phyloP scores from a whole-genome alignment of 306 rosid genomes.

The Malus orientalis region DNA sequence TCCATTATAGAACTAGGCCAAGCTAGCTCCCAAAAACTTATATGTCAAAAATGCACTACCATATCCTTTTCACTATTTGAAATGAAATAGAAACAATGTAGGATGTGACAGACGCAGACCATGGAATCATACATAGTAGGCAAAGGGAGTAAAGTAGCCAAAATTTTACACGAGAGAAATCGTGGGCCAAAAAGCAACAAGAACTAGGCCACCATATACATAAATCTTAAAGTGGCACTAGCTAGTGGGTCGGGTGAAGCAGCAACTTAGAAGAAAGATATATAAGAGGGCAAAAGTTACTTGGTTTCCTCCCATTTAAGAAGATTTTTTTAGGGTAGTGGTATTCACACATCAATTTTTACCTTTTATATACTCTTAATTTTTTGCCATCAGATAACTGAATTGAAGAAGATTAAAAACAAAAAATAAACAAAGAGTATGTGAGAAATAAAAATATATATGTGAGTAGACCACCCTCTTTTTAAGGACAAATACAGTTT shows the following conservation, averaged over 20 bases:
- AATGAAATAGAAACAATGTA: neutral
- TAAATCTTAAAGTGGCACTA: neutral
- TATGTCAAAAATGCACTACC: neutral
- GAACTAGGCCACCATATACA: neutral
- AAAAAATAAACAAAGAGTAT: too few relatives aligned
- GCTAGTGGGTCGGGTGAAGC: neutral
- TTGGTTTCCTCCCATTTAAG: too few relatives aligned
- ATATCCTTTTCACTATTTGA: neutral
- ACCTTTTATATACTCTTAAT: too few relatives aligned
- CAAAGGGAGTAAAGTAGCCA: neutral
- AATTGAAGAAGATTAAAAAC: too few relatives aligned
- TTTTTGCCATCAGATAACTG: too few relatives aligned
- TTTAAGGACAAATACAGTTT: neutral
- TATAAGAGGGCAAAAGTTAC: too few relatives aligned
- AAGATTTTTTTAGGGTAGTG: too few relatives aligned
- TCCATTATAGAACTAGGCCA: neutral
- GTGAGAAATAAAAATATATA: too few relatives aligned
- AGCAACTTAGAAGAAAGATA: neutral
- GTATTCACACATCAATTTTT: too few relatives aligned
- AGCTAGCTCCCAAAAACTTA: neutral
- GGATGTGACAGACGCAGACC: constrained; percentile 10
- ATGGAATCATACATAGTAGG: neutral
- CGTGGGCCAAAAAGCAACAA: constrained; percentile 4
- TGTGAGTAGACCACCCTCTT: too few relatives aligned
- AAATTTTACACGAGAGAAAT: neutral